A percentile compares a stretch with the other conserved stretches of the same genome.
These are phyloP conservation scores for Neonectria magnoliae DNA, from an alignment of 2,329 filamentous ascomycete species.

Conservation along the genomic window DNA sequence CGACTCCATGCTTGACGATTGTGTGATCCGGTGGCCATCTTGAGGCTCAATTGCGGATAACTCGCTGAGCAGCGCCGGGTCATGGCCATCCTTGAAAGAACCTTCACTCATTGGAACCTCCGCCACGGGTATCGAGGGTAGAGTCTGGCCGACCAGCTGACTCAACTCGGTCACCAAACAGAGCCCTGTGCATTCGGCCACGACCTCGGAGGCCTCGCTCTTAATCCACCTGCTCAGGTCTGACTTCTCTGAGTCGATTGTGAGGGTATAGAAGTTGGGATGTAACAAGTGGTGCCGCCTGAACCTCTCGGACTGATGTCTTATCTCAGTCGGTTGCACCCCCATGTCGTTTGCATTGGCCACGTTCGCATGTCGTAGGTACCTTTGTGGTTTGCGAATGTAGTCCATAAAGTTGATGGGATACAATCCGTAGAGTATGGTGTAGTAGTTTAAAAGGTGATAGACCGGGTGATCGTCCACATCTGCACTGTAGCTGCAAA, in stretches of 20 bases:
- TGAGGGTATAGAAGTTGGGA: slow-evolving; percentile 85
- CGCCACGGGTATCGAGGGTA: slow-evolving; percentile 35
- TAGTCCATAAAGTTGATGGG: slow-evolving; percentile 89
- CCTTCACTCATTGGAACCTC: slow-evolving; percentile 42
- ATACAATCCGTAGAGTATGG: slow-evolving; percentile 83
- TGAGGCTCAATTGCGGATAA: slow-evolving; percentile 45
- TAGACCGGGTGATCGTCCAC: slow-evolving; percentile 70
- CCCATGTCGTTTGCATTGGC: slow-evolving; percentile 78
- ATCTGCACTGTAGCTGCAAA: slow-evolving; percentile 68
- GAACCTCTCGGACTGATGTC: slow-evolving; percentile 79
- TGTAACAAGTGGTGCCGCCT: slow-evolving; percentile 78
- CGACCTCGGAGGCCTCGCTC: slow-evolving; percentile 81
- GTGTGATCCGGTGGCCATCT: slow-evolving; percentile 64
- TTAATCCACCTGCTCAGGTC: slow-evolving; percentile 83
- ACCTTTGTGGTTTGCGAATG: slow-evolving; percentile 82
- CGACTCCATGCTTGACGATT: slow-evolving; percentile 60
- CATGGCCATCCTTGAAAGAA: slow-evolving; percentile 47
- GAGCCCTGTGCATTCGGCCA: slow-evolving; percentile 81
- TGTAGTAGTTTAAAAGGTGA: slow-evolving; percentile 80
- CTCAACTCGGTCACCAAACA: slow-evolving; percentile 51
- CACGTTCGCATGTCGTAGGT: slow-evolving; percentile 77
- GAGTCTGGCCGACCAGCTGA: slow-evolving; percentile 37
- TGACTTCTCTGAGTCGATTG: slow-evolving; percentile 80
- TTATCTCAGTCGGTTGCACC: slow-evolving; percentile 80
- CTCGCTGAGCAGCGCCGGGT: slow-evolving; percentile 54